Conservation (phyloP, 2,329 filamentous ascomycete genomes). For the Trichoderma semiorbis region DNA sequence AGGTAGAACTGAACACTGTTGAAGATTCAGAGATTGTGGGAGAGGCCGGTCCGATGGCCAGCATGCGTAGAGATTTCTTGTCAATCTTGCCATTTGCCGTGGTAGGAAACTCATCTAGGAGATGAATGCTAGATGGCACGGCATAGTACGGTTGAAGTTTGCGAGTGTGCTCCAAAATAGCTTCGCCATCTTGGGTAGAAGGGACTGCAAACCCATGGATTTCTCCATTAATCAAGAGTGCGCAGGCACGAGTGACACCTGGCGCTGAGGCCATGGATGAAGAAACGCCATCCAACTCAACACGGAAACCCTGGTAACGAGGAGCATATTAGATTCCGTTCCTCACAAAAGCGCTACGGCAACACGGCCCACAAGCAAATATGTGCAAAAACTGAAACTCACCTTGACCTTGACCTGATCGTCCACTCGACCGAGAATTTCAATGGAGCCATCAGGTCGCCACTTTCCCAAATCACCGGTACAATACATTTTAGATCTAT, state of each 20-base stretch:
- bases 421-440: constrained; percentile 55
- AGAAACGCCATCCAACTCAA: constrained; percentile 58
- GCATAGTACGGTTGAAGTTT: constrained; percentile 53
- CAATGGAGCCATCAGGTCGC: constrained; percentile 50
- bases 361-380: not conserved
- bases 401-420: constrained; percentile 61
- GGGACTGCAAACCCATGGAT: constrained; percentile 51
- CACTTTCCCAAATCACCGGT: constrained; percentile 58
- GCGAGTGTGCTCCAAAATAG: constrained; percentile 39
- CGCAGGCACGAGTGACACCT: constrained; percentile 45
- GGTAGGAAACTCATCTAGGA: constrained; percentile 43
- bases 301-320: constrained; percentile 49
- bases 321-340: not conserved
- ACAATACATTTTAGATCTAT: constrained; percentile 49
- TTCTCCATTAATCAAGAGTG: constrained; percentile 44
- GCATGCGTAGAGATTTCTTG: constrained; percentile 42
- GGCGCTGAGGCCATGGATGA: constrained; percentile 45
- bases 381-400: constrained; percentile 17
- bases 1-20: constrained; percentile 13
- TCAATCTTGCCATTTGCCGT: constrained; percentile 57
- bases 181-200: constrained; percentile 31
- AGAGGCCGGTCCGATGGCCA: constrained; percentile 26
- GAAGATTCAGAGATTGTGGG: constrained; percentile 8
- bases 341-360: not conserved
- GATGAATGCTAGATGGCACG: constrained; percentile 45